These are phyloP conservation scores for Hapsidospora chrysogenum DNA, from an alignment of 495 filamentous ascomycete species.

Conservation along the genomic window DNA sequence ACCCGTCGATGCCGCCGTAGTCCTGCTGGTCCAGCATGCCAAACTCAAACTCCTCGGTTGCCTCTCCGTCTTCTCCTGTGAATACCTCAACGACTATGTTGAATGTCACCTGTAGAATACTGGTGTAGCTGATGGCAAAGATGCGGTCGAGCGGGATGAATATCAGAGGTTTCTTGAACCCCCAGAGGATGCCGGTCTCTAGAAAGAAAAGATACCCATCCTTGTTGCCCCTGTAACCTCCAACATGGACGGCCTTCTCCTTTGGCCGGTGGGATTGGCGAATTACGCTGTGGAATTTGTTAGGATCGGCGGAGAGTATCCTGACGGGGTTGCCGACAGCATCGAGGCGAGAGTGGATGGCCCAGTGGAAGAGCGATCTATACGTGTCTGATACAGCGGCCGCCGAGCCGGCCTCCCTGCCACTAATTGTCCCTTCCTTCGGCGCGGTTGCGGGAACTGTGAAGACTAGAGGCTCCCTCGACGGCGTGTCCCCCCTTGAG, in stretches of 20 bases:
- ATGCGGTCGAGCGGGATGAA: constrained; percentile 72
- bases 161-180: constrained; percentile 85
- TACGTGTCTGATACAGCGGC: constrained; percentile 42
- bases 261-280: constrained; percentile 73
- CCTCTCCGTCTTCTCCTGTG: constrained; percentile 22
- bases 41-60: constrained; percentile 59
- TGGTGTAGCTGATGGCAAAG: constrained; percentile 73
- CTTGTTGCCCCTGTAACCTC: constrained; percentile 83
- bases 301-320: constrained; percentile 51
- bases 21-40: constrained; percentile 78
- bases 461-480: constrained; percentile 64
- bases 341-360: constrained; percentile 42
- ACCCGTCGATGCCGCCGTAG: constrained; percentile 67
- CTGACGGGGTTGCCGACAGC: constrained; percentile 32
- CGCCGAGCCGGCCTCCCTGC: constrained; percentile 22
- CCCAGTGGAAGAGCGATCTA: constrained; percentile 42
- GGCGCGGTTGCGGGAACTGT: constrained; percentile 59
- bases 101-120: constrained; percentile 81
- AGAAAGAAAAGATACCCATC: constrained; percentile 91
- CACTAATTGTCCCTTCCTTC: constrained; percentile 40
- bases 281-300: constrained; percentile 60
- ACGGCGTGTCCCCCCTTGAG: constrained; percentile 17
- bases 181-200: constrained; percentile 73
- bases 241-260: constrained; percentile 84
- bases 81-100: constrained; percentile 65